Evolutionary conservation across 2,329 filamentous ascomycete genomes (phyloP), one percentile per base, ranked within the genome.

Genomic region (Eurotiales sp.): DNA sequence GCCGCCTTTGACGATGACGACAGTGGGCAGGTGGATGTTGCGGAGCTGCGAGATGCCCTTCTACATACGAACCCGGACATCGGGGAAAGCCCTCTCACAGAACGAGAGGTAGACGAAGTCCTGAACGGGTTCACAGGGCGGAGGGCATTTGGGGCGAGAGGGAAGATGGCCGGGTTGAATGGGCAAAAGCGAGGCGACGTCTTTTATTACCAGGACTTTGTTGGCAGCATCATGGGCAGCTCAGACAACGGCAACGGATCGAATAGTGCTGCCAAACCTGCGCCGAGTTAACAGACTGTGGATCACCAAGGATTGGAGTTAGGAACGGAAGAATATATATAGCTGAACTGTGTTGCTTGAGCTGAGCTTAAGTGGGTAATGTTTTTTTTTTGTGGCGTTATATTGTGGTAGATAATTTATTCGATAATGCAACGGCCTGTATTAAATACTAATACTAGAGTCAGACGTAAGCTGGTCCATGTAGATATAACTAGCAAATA

Each of bases 1-100:
- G 90, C 90, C 2, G 93, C 93, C 0, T 97, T 97, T 65, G 93
- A 99, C 64, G 88, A 95, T 56, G 90, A 95, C 56, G 93, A 99
- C 66, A 93, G 88, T 61, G 93, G 93, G 3, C 90, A 96, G 69
- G 84, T 97, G 34, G 90, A 97, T 64, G 73, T 95, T 17, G 80
- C 75, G 0, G 90, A 96, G 68, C 72, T 99, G 56, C 83, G 87
- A 41, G 88, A 93, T 59, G 90, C 92, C 0, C 69, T 99, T 40
- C 71, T 96, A 36, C 82, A 90, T 58, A 96, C 90, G 1, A 83
- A 84, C 0, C 88, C 90, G 0, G 90, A 95, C 59, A 77, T 81
- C 0, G 88, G 88, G 34, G 77, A 77, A 66, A 75, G 74, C 34
- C 70, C 79, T 0, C 70, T 95, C 57, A 86, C 82, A 0, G 81